Evolutionary conservation across 1,284 basidiomycete genomes (phyloP).

Genomic region (Cryptococcus amylolentus): DNA sequence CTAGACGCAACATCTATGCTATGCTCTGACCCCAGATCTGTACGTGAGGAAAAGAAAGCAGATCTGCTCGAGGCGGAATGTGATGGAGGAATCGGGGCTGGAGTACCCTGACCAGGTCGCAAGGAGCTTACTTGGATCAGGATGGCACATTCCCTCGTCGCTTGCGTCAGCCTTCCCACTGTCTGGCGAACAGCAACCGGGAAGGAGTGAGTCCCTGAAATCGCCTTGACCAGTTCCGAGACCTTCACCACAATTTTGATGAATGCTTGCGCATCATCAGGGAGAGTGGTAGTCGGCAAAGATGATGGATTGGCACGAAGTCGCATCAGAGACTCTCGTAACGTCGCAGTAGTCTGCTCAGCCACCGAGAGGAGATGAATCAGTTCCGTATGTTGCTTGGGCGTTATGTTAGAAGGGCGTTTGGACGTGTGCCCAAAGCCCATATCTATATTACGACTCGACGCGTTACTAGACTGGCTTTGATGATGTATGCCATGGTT

Average conservation of each 20-base stretch:
- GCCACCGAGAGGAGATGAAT: constrained; percentile 39
- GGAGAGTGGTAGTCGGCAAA: constrained; percentile 29
- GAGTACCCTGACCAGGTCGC: constrained; percentile 30
- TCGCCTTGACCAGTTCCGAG: constrained; percentile 47
- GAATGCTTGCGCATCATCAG: constrained; percentile 40
- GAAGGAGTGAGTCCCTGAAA: constrained; percentile 47
- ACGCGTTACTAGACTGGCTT: constrained; percentile 8
- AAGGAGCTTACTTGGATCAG: constrained; percentile 48
- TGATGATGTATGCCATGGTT: constrained; percentile 6
- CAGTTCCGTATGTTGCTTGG: constrained; percentile 38
- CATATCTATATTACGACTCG: constrained; percentile 14
- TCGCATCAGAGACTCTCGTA: constrained; percentile 41
- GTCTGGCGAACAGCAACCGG: constrained; percentile 37
- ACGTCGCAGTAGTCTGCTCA: constrained; percentile 36
- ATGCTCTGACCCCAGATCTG: not conserved
- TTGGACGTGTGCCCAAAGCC: constrained; percentile 4
- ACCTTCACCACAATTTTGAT: constrained; percentile 52
- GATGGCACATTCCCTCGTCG: constrained; percentile 52
- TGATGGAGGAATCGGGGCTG: constrained; percentile 13
- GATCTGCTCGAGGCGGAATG: not conserved
- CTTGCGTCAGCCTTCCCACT: constrained; percentile 48
- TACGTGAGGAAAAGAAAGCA: not conserved
- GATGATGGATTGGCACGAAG: constrained; percentile 38
- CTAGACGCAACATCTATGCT: constrained; percentile 3
- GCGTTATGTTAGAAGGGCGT: constrained; percentile 33